A percentile compares a stretch with the other conserved stretches of the same genome.
phyloP scores from a whole-genome alignment of 768 basidiomycete genomes.

The Termitomyces sp. region DNA sequence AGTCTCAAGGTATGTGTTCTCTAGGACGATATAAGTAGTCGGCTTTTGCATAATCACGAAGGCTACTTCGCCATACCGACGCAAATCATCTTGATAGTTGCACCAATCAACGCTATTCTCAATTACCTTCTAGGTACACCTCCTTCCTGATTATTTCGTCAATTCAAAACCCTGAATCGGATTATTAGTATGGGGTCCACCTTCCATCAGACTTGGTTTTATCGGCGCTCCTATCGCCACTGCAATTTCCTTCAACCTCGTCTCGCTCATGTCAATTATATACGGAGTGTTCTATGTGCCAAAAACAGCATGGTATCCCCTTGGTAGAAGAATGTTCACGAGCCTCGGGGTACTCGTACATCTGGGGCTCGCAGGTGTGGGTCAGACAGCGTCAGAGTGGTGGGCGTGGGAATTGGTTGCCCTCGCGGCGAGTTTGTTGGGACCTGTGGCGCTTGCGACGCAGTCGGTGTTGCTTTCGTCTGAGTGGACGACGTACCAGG shows the following conservation, averaged over 20 bases:
- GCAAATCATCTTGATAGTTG: constrained; percentile 72
- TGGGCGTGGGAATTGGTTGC: constrained; percentile 94
- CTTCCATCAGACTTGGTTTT: constrained; percentile 75
- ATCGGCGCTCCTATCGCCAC: constrained; percentile 91
- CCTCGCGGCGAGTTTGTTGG: constrained; percentile 54
- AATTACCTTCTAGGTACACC: constrained; percentile 75
- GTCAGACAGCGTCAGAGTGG: constrained; percentile 89
- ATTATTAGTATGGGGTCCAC: constrained; percentile 75
- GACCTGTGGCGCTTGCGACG: constrained; percentile 76
- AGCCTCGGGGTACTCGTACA: constrained; percentile 63
- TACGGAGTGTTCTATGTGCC: constrained; percentile 63
- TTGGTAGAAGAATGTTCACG: constrained; percentile 58
- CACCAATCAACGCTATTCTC: constrained; percentile 79
- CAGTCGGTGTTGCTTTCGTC: constrained; percentile 84
- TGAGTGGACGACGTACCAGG: constrained; percentile 72
- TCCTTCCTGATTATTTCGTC: background rate
- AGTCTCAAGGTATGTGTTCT: constrained; percentile 60
- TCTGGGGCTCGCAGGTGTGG: constrained; percentile 81
- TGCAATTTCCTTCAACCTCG: constrained; percentile 81
- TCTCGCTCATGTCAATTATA: constrained; percentile 51
- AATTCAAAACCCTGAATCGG: background rate
- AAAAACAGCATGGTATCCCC: constrained; percentile 78
- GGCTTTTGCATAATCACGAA: constrained; percentile 13
- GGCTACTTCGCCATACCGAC: constrained; percentile 85
- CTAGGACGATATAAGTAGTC: background rate